Evolutionary conservation across 2,329 filamentous ascomycete species (phyloP), one percentile per base, ranked within the genome.

Genomic region (Zasmidium cellare): DNA sequence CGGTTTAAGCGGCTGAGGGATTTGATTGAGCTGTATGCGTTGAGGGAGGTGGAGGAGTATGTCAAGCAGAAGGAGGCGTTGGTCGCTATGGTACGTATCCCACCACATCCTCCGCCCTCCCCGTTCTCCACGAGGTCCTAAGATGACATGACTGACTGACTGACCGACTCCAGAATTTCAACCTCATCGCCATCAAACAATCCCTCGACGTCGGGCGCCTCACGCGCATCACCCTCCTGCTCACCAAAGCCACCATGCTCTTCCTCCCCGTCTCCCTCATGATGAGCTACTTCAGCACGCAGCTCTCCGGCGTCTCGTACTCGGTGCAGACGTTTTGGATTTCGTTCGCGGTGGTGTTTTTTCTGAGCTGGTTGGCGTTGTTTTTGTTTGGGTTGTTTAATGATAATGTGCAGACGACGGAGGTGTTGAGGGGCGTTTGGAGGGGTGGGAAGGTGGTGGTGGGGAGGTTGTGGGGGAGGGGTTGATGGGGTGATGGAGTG

Each of bases 261-360:
- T 92, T 92, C 75, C 79, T 91, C 55, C 89, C 89, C 0, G 87
- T 91, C 59, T 87, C 83, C 64, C 80, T 91, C 50, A 86, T 91
- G 84, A 90, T 88, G 2, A 84, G 80, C 28, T 92, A 91, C 72
- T 92, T 91, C 71, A 87, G 85, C 5, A 81, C 87, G 1, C 82
- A 89, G 69, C 82, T 91, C 51, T 73, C 77, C 7, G 81, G 83
- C 3, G 75, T 86, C 9, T 78, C 82, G 50, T 91, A 89, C 72
- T 84, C 82, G 0, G 74, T 81, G 14, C 79, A 72, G 56, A 82
- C 84, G 46, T 92, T 89, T 70, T 91, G 88, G 88, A 77, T 82
- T 51, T 76, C 80, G 24, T 91, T 92, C 74, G 83, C 78, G 0
- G 81, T 87, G 28, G 81, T 90, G 16, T 79, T 88, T 51, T 77